Evolutionary conservation across 768 basidiomycete species (phyloP), one percentile per base, ranked within the genome.

Genomic region (Lactifluus pinguis): DNA sequence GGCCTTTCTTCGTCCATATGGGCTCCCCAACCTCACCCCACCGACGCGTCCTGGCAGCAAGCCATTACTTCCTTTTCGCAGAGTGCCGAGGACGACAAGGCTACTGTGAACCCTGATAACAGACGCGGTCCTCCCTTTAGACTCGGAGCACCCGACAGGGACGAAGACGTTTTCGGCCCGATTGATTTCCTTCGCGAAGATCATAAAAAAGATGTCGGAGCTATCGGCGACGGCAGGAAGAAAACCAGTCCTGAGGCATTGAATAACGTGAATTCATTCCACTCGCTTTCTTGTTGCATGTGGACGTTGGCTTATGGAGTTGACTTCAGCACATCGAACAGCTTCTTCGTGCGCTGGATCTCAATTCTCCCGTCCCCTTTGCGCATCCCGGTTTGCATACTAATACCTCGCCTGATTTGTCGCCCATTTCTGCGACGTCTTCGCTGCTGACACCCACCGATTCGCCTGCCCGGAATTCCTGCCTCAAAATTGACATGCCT

Each of bases 221-320:
- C 87, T 68, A 84, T 91, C 69, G 89, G 89, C 49, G 89, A 92
- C 67, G 89, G 88, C 15, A 80, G 87, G 66, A 87, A 84, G 72
- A 84, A 79, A 70, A 75, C 73, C 54, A 79, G 75, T 51, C 80
- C 84, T 5, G 81, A 79, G 49, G 79, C 79, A 49, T 83, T 80
- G 44, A 79, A 84, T 65, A 77, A 72, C 49, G 83, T 84, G 68
- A 61, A 77, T 69, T 69, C 2, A 25, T 25, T 25, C 65, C 64
- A 68, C 48, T 39, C 54, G 17, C 32, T n/a, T 57, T 68, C 62
- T 59, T 69, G 68, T 38, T 44, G 30, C n/a, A 29, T 17, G 49
- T 49, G 41, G n/a, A n/a, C 25, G 52, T 52, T 48, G 52, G 36
- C 66, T 51, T 59, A 68, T 64, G 60, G 51, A 61, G 53, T 70